Percentiles rank a stretch among this genome's conserved stretches.
These are phyloP conservation scores for Linum usitatissimum DNA, from an alignment of 345 rosid species.

Conservation along the genomic window DNA sequence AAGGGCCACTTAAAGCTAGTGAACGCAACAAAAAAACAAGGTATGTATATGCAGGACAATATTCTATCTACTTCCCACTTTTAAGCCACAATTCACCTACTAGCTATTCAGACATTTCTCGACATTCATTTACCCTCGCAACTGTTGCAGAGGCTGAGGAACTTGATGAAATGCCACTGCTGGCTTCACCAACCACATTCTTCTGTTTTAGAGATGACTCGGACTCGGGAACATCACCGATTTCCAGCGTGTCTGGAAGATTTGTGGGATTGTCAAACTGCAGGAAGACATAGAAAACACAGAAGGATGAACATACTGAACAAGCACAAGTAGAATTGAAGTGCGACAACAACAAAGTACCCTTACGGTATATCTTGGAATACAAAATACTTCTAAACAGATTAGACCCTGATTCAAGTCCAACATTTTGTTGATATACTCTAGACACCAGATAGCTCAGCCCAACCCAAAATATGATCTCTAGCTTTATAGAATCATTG, in stretches of 20 bases:
- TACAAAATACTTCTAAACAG: neutral
- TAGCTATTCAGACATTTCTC: neutral
- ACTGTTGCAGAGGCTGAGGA: slow-evolving; percentile 17
- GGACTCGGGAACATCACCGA: slow-evolving; percentile 63
- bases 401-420: neutral
- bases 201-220: slow-evolving; percentile 37
- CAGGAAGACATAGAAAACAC: slow-evolving; percentile 8
- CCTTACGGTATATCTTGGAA: neutral
- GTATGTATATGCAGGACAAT: neutral
- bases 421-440: neutral
- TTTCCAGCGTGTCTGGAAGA: slow-evolving; percentile 78
- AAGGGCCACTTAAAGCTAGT: too few species aligned
- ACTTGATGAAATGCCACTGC: slow-evolving; percentile 40
- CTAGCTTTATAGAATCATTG: neutral
- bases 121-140: neutral
- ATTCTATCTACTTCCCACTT: neutral
- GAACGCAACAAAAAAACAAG: too few species aligned
- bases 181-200: slow-evolving; percentile 37
- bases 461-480: neutral
- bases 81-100: neutral
- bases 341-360: neutral
- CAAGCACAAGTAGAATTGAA: neutral
- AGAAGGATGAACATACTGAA: neutral
- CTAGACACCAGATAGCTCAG: neutral
- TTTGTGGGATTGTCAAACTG: slow-evolving; percentile 47